A percentile compares a stretch with the other conserved stretches of the same genome.
phyloP scores from a whole-genome alignment of 495 filamentous ascomycete genomes.

The Hypoxylon perforatum region DNA sequence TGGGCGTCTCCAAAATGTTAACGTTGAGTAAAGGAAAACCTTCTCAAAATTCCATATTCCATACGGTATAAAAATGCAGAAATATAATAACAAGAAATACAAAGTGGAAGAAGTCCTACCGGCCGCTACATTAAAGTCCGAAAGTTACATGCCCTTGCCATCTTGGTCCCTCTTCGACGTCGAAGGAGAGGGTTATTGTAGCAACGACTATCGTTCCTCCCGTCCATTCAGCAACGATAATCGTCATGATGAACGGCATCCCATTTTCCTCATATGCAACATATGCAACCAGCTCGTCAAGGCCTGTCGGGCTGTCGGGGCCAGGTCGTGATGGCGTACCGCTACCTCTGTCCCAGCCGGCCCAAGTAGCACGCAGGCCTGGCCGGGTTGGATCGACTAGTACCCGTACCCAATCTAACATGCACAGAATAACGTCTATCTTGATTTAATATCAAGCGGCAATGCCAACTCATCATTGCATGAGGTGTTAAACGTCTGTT shows the following conservation, averaged over 20 bases:
- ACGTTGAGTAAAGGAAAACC: constrained; percentile 11
- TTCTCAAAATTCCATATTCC: too few relatives aligned
- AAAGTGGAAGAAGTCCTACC: constrained; percentile 24
- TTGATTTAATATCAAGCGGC: constrained; percentile 73
- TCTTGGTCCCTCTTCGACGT: constrained; percentile 11
- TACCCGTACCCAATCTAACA: constrained; percentile 57
- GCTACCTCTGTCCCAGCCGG: constrained; percentile 36
- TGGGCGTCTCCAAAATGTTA: constrained; percentile 25
- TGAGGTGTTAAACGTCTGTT: constrained; percentile 68
- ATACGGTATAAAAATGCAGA: background rate
- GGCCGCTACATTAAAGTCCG: constrained; percentile 43
- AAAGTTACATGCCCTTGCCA: constrained; percentile 32
- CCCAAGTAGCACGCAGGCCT: too few relatives aligned
- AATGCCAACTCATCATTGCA: constrained; percentile 93
- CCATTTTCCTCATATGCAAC: constrained; percentile 43
- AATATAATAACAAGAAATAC: constrained; percentile 5
- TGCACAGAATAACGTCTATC: constrained; percentile 64
- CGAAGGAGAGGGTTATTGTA: constrained; percentile 29
- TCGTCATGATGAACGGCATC: constrained; percentile 45
- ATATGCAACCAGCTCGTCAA: constrained; percentile 39
- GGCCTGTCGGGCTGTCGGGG: constrained; percentile 21
- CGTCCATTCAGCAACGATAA: constrained; percentile 32
- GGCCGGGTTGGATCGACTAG: constrained; percentile 38
- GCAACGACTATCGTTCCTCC: constrained; percentile 39
- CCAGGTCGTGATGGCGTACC: constrained; percentile 35